A percentile compares a stretch with the other conserved stretches of the same genome.
Evolutionary conservation across 306 rosid genomes (phyloP).

Genomic region (Mimosa bimucronata): DNA sequence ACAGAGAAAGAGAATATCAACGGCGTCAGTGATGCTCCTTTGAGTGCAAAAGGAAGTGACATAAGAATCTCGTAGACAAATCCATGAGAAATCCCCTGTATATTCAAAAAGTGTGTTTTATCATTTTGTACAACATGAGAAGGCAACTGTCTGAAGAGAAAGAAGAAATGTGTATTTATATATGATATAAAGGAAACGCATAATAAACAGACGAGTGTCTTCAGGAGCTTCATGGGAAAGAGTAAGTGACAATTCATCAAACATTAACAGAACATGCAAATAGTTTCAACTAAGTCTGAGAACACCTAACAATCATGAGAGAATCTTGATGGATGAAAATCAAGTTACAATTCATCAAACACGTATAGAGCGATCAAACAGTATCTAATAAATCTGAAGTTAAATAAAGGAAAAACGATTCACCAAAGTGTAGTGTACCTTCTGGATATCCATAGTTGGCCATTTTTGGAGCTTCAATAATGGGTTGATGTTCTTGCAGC

Average conservation of each 20-base stretch:
- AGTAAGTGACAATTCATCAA: not conserved
- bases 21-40: constrained; percentile 39
- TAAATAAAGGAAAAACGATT: not conserved
- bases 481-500: not conserved
- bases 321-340: not conserved
- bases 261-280: not conserved
- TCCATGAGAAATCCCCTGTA: constrained; percentile 51
- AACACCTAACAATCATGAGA: not conserved
- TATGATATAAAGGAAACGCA: not conserved
- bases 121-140: not conserved
- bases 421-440: constrained; percentile 18
- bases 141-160: not conserved
- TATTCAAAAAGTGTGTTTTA: not conserved
- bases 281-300: not conserved
- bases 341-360: not conserved
- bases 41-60: constrained; percentile 52
- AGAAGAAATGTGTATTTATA: not conserved
- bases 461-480: constrained; percentile 35
- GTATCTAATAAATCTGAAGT: not conserved
- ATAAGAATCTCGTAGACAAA: constrained; percentile 48
- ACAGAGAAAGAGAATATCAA: constrained; percentile 49
- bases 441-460: not conserved
- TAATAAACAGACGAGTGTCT: not conserved
- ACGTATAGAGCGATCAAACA: not conserved
- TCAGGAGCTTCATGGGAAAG: not conserved